These are phyloP conservation scores for Phytophthora hybrid DNA, from an alignment of 352 stramenopile genomes.

Conservation along the genomic window DNA sequence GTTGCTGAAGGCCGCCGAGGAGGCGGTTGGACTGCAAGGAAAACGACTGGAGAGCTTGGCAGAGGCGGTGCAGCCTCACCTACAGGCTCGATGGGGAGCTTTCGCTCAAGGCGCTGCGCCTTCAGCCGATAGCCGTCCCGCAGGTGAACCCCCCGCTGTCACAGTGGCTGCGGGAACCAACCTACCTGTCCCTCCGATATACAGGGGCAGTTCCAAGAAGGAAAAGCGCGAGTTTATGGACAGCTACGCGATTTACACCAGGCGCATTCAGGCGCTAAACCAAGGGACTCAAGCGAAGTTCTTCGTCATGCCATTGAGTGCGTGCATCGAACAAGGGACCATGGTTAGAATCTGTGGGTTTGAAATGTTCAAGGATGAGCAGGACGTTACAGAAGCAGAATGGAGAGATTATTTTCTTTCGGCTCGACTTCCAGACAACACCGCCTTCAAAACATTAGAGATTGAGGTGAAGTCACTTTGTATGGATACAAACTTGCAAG, in stretches of 20 bases:
- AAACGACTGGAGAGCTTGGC: constrained; percentile 6
- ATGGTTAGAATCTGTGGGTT: constrained; percentile 23
- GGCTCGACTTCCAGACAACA: constrained; percentile 17
- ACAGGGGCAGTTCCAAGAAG: constrained; percentile 23
- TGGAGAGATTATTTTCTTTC: constrained; percentile 24
- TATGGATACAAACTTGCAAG: not conserved
- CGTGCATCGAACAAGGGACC: constrained; percentile 20
- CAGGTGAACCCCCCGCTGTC: too few relatives aligned
- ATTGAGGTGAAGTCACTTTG: constrained; percentile 12
- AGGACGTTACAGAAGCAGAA: constrained; percentile 6
- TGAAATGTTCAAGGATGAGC: constrained; percentile 23
- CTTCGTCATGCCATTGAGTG: constrained; percentile 24
- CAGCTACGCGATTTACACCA: constrained; percentile 21
- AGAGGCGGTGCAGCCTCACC: too few relatives aligned
- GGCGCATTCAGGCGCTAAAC: constrained; percentile 13
- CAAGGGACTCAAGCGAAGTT: constrained; percentile 16
- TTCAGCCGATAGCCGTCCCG: too few relatives aligned
- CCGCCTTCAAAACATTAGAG: constrained; percentile 19
- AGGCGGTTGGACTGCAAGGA: constrained; percentile 14
- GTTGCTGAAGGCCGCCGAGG: constrained; percentile 11
- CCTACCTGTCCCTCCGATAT: constrained; percentile 12
- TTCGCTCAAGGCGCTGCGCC: too few relatives aligned
- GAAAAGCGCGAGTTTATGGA: constrained; percentile 18
- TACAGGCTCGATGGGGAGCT: too few relatives aligned
- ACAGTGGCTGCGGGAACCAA: constrained; percentile 6